Conservation (phyloP, 2,329 filamentous ascomycete genomes). For the Curvularia eragrostidis region DNA sequence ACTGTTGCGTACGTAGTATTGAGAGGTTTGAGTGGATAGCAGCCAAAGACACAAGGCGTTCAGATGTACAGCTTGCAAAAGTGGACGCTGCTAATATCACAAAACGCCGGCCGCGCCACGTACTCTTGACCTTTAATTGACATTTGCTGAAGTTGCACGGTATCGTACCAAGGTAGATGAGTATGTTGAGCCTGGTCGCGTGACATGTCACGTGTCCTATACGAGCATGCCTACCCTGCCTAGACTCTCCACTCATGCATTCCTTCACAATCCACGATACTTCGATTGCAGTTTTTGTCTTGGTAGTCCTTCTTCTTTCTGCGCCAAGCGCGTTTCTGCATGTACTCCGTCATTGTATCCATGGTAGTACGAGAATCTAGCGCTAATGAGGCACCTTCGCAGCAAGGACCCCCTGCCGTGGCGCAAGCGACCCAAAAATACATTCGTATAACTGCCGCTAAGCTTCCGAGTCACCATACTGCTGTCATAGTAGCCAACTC, state of each 20-base stretch:
- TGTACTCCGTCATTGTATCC: neutral
- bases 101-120: no score
- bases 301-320: neutral
- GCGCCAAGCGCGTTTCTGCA: neutral
- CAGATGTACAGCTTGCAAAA: neutral
- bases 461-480: neutral
- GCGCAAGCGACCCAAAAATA: conserved; percentile 5
- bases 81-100: neutral
- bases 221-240: neutral
- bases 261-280: neutral
- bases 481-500: neutral
- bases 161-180: neutral
- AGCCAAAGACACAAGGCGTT: neutral
- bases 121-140: no score
- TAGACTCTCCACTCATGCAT: neutral
- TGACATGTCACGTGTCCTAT: neutral
- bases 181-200: neutral
- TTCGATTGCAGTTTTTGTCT: neutral
- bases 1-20: neutral
- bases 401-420: neutral
- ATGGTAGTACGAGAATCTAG: neutral
- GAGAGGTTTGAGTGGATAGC: neutral
- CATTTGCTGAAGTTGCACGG: neutral
- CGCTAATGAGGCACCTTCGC: neutral
- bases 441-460: neutral